phyloP scores from a whole-genome alignment of 1,284 basidiomycete species.

The Thecaphora thlaspeos region DNA sequence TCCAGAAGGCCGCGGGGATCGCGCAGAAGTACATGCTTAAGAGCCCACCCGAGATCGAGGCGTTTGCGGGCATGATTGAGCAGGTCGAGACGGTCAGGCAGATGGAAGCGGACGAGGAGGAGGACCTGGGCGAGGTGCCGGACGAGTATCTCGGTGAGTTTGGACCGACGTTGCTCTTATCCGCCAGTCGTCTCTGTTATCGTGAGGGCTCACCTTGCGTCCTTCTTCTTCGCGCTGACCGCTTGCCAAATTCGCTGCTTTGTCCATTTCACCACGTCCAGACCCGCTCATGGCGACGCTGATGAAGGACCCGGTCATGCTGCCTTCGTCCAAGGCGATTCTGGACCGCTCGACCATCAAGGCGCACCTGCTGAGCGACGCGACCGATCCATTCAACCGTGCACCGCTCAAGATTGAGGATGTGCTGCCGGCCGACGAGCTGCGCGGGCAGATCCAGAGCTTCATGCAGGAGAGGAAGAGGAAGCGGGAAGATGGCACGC shows the following conservation, averaged over 20 bases:
- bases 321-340: conserved; percentile 78
- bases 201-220: not conserved
- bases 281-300: conserved; percentile 89
- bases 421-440: conserved; percentile 46
- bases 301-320: conserved; percentile 91
- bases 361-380: conserved; percentile 85
- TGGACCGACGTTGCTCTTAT: not conserved
- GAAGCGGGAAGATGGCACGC: not conserved
- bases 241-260: not conserved
- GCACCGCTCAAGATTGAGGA: conserved; percentile 59
- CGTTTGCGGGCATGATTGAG: conserved; percentile 71
- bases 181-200: not conserved
- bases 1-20: conserved; percentile 75
- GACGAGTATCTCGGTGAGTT: conserved; percentile 75
- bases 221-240: not conserved
- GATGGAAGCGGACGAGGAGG: conserved; percentile 75
- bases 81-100: conserved; percentile 82
- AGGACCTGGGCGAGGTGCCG: conserved; percentile 88
- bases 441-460: conserved; percentile 45
- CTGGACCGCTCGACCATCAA: conserved; percentile 94
- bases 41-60: conserved; percentile 74
- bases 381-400: conserved; percentile 64
- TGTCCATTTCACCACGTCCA: conserved; percentile 52
- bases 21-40: conserved; percentile 72
- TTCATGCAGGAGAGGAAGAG: conserved; percentile 37